These are phyloP conservation scores for Porphyrellus cyaneotinctus DNA, from an alignment of 768 basidiomycete genomes.

Conservation along the genomic window DNA sequence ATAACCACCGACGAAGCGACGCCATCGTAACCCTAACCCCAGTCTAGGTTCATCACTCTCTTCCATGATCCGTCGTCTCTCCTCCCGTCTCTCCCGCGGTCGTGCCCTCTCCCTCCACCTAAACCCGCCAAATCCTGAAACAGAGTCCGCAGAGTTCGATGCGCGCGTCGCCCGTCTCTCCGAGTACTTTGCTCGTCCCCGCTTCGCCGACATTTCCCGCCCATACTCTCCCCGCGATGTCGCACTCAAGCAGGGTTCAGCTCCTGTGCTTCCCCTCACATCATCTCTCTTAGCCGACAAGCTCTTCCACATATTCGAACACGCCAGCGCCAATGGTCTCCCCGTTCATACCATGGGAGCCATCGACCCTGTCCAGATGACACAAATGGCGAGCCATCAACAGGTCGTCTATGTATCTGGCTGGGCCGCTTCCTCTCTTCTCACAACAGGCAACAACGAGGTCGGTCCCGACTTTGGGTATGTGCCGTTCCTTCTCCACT, in stretches of 20 bases:
- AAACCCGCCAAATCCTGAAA: conserved; percentile 51
- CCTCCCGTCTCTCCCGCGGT: conserved; percentile 31
- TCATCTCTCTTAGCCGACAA: conserved; percentile 82
- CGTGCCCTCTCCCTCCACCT: conserved; percentile 52
- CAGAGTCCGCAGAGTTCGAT: conserved; percentile 57
- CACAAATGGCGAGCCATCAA: conserved; percentile 84
- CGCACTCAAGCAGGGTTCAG: conserved; percentile 84
- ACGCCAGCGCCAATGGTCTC: conserved; percentile 55
- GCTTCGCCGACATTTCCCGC: conserved; percentile 69
- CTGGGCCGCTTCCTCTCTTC: conserved; percentile 82
- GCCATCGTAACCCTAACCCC: conserved; percentile 32
- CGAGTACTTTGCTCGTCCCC: conserved; percentile 69
- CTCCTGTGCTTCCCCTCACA: conserved; percentile 73
- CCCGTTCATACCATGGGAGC: conserved; percentile 92
- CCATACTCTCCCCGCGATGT: conserved; percentile 79
- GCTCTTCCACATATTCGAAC: conserved; percentile 63
- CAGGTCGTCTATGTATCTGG: conserved; percentile 91
- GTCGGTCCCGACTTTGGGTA: conserved; percentile 90
- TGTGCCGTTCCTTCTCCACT: neutral
- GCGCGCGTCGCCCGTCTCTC: conserved; percentile 60
- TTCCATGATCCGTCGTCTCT: conserved; percentile 17
- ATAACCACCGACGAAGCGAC: conserved; percentile 12
- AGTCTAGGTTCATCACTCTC: conserved; percentile 34
- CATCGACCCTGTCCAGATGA: conserved; percentile 92
- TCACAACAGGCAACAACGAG: conserved; percentile 89